Evolutionary conservation across 2,329 filamentous ascomycete species (phyloP).

Genomic region (Clarireedia monteithiana): DNA sequence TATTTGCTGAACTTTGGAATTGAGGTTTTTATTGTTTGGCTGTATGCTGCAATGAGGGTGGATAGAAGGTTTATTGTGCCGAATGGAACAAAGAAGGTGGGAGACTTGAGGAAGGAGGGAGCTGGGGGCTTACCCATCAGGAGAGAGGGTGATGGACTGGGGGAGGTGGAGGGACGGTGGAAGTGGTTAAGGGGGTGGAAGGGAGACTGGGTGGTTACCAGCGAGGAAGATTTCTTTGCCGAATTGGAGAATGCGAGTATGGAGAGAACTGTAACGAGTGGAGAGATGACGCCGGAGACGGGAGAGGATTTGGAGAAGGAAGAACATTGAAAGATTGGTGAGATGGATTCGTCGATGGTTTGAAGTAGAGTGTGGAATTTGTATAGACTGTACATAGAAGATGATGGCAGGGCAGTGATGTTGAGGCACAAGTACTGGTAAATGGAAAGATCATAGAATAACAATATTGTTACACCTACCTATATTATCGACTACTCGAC

Average conservation of each 20-base stretch:
- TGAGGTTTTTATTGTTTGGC: slow-evolving; percentile 60
- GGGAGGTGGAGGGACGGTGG: not conserved
- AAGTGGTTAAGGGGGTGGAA: slow-evolving; percentile 3
- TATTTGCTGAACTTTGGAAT: slow-evolving; percentile 74
- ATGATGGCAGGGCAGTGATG: too few relatives aligned
- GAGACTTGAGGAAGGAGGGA: slow-evolving; percentile 29
- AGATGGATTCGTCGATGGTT: not conserved
- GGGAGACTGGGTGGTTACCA: not conserved
- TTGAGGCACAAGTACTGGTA: too few relatives aligned
- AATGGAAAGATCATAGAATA: too few relatives aligned
- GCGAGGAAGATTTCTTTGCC: not conserved
- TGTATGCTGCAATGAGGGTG: slow-evolving; percentile 61
- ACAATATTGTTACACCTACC: too few relatives aligned
- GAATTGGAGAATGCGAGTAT: not conserved
- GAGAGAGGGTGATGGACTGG: not conserved
- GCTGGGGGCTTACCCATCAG: not conserved
- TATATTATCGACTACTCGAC: too few relatives aligned
- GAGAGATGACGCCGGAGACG: not conserved
- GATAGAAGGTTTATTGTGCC: slow-evolving; percentile 71
- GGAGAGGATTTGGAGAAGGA: not conserved
- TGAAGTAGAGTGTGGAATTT: not conserved
- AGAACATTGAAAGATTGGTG: not conserved
- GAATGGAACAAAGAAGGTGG: slow-evolving; percentile 53
- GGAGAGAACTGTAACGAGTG: not conserved
- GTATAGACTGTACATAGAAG: too few relatives aligned